Evolutionary conservation across 176 grass and related monocot genomes (phyloP), one percentile per base, ranked within the genome.

Genomic region (Panicum miliaceum): DNA sequence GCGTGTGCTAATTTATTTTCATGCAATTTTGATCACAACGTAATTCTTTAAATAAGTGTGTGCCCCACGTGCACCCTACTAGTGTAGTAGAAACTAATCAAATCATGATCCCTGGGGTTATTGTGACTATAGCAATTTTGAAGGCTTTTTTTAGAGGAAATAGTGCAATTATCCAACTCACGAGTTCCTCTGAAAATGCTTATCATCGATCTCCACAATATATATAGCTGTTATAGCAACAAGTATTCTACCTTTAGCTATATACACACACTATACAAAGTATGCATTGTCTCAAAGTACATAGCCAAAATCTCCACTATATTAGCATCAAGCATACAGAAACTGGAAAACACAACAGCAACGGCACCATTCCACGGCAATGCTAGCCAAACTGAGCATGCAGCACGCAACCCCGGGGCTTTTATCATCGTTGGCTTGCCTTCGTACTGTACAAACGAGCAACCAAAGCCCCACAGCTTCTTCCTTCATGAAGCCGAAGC

Each of bases 401-500:
- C 75, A 75, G 74, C 72, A 84, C 22, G 42, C 68, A 84, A 60
- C 57, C 53, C 22, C 0, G 6, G 53, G 29, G n/a, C 52, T 87
- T 74, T 83, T 83, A 27, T 83, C 74, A 78, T 86, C 60, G 32
- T 41, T 65, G 74, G 57, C 11, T 58, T 48, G 74, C 65, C 11
- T 58, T 48, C 14, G 38, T 53, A 52, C 23, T 29, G 25, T 61
- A 75, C 22, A 79, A 75, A 80, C 7, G 18, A 45, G 19, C 61
- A 80, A 53, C 15, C 35, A 80, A 87, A 83, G 51, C 41, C 74
- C 46, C 58, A 26, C 16, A 80, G 68, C 80, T 83, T 83, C 82
- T 81, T 85, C 84, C 40, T 84, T 82, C 45, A 54, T 82, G 64
- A 77, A 77, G 54, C 42, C 10, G n/a, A 78, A 69, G 53, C 71